phyloP scores from a whole-genome alignment of 176 grass and related monocot species.

The Avena atlantica region DNA sequence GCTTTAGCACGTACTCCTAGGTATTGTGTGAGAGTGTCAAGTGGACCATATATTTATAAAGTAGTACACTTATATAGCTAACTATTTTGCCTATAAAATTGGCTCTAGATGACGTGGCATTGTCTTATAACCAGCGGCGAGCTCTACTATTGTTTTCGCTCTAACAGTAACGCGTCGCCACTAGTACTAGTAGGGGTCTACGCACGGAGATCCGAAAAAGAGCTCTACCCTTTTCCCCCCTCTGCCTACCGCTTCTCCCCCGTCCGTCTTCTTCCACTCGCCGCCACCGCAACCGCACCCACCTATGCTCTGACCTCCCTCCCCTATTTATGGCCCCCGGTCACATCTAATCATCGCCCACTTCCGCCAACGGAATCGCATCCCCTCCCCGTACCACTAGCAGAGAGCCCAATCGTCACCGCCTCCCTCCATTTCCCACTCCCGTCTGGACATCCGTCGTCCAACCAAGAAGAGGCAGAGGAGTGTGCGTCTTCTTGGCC shows the following conservation, averaged over 20 bases:
- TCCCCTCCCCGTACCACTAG: too few species aligned
- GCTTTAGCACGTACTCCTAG: too few species aligned
- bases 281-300: conserved; percentile 13
- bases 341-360: conserved; percentile 8
- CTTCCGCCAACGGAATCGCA: neutral
- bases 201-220: neutral
- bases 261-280: neutral
- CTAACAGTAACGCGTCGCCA: conserved; percentile 2
- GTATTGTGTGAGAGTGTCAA: too few species aligned
- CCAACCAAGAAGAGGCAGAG: neutral
- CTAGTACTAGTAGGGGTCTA: neutral
- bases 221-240: too few species aligned
- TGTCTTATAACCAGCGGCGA: too few species aligned
- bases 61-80: too few species aligned
- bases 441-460: neutral
- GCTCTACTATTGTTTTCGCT: too few species aligned
- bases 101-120: too few species aligned
- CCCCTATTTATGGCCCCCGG: conserved; percentile 38
- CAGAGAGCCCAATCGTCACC: neutral
- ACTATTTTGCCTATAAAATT: too few species aligned
- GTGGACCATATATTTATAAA: too few species aligned
- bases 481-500: neutral
- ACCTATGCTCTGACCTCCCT: neutral
- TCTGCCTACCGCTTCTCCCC: neutral
- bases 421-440: neutral